phyloP scores from a whole-genome alignment of 805 yeast genomes.

The Saccharomycopsis amapae region DNA sequence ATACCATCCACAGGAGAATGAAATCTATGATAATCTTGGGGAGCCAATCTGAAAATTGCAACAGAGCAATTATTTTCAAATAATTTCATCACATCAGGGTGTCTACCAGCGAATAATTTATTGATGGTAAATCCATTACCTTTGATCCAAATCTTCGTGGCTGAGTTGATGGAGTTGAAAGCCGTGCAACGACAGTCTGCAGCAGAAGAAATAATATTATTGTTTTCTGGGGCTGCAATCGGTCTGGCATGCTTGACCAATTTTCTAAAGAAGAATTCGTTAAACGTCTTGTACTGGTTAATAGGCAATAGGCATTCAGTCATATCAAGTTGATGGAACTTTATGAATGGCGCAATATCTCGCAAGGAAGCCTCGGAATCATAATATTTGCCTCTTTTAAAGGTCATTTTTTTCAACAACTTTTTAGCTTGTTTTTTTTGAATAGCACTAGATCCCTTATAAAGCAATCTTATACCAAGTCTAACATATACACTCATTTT shows the following conservation, averaged over 20 bases:
- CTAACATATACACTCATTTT: slow-evolving; percentile 86
- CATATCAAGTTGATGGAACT: slow-evolving; percentile 74
- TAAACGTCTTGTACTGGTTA: slow-evolving; percentile 57
- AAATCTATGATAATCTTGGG: slow-evolving; percentile 94
- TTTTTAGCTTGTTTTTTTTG: slow-evolving; percentile 51
- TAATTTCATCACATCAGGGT: slow-evolving; percentile 32
- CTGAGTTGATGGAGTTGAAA: slow-evolving; percentile 49
- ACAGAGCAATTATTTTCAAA: slow-evolving; percentile 50
- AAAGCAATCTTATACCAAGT: slow-evolving; percentile 76
- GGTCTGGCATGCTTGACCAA: slow-evolving; percentile 66
- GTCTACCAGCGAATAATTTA: slow-evolving; percentile 47
- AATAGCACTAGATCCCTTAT: slow-evolving; percentile 61
- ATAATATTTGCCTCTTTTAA: slow-evolving; percentile 79
- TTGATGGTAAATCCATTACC: slow-evolving; percentile 67
- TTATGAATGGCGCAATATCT: slow-evolving; percentile 70
- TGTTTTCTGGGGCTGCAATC: slow-evolving; percentile 48
- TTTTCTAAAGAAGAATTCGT: slow-evolving; percentile 81
- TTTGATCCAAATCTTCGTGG: slow-evolving; percentile 83
- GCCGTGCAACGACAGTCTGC: slow-evolving; percentile 85
- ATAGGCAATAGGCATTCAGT: slow-evolving; percentile 51
- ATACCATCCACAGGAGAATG: slow-evolving; percentile 80
- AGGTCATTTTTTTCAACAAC: slow-evolving; percentile 57
- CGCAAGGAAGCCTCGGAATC: slow-evolving; percentile 60
- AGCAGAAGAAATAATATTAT: slow-evolving; percentile 56
- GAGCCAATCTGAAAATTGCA: slow-evolving; percentile 84